Percentiles rank a stretch among this genome's conserved stretches.
Evolutionary conservation across 306 rosid genomes (phyloP).

Genomic region (Inga oerstediana): DNA sequence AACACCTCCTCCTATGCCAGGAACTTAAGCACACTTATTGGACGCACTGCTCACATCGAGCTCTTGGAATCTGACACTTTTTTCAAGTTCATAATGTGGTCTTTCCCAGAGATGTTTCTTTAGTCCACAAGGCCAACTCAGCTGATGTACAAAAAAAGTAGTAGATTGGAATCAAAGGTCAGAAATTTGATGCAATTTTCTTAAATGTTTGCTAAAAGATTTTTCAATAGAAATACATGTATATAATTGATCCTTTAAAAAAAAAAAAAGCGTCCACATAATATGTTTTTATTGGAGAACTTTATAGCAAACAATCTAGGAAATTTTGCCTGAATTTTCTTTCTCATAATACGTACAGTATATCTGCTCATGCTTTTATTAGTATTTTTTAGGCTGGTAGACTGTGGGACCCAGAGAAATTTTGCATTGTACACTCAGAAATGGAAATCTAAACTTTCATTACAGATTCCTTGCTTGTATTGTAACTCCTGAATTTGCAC

Average conservation of each 20-base stretch:
- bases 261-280: not conserved
- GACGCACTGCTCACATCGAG: conserved; percentile 94
- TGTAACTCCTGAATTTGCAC: not conserved
- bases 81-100: conserved; percentile 92
- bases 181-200: not conserved
- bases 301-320: not conserved
- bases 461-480: not conserved
- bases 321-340: not conserved
- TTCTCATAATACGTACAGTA: not conserved
- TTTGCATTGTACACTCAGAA: conserved; percentile 23
- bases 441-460: conserved; percentile 25
- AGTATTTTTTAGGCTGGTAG: conserved; percentile 28
- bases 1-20: conserved; percentile 76
- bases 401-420: conserved; percentile 22
- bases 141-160: not conserved
- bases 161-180: not conserved
- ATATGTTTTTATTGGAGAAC: not conserved
- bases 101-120: conserved; percentile 87
- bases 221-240: not conserved
- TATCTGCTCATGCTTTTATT: conserved; percentile 27
- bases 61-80: conserved; percentile 87
- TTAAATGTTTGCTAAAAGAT: not conserved
- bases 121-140: conserved; percentile 16
- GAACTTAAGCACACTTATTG: conserved; percentile 81
- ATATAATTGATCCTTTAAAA: not conserved